Base-by-base conservation (phyloP, 257 asterid species). In the Jacaranda mimosifolia region DNA sequence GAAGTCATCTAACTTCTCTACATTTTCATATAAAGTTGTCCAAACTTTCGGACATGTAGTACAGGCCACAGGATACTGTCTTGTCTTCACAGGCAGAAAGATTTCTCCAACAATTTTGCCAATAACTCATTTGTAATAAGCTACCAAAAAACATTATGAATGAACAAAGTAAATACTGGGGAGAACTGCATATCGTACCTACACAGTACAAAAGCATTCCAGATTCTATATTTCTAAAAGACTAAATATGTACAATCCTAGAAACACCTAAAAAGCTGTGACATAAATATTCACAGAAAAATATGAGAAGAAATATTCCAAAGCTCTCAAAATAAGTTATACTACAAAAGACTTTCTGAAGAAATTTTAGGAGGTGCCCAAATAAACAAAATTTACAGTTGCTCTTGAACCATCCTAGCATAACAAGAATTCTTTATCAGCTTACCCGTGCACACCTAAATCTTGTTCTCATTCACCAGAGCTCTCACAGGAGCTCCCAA, bases 401-500 rank as follows among this genome's bases (percentile, higher is more conserved):
- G 76, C 77, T 62, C 66, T 58, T 53, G 63, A 65, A 84, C 72
- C 69, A 67, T 69, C 80, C 90, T 79, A 85, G 26, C 73, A 81
- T 86, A 85, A 70, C 76, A 87, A 86, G 83, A 85, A 79, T 85
- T 79, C 51, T 77, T 84, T 83, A 78, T 6, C 35, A 80, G 52
- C 79, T 75, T 80, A 79, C 84, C 84, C 68, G 85, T 80, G 63
- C 88, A 86, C 83, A 68, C 32, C 84, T 79, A 86, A 26, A 69
- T 45, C 62, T 56, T 60, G 46, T 75, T 70, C 78, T 81, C 83
- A 89, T 79, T 80, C 91, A 12, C 97, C 97, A 1, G 97, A 94
- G 84, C 98, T 92, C 84, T 91, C 95, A 46, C 94, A 89, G 1
- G 97, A 94, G 85, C 97, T 94, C 63, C 98, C 96, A 12, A 87